These are phyloP conservation scores for Monosporascus sp. DNA, from an alignment of 2,329 filamentous ascomycete genomes.

Conservation along the genomic window DNA sequence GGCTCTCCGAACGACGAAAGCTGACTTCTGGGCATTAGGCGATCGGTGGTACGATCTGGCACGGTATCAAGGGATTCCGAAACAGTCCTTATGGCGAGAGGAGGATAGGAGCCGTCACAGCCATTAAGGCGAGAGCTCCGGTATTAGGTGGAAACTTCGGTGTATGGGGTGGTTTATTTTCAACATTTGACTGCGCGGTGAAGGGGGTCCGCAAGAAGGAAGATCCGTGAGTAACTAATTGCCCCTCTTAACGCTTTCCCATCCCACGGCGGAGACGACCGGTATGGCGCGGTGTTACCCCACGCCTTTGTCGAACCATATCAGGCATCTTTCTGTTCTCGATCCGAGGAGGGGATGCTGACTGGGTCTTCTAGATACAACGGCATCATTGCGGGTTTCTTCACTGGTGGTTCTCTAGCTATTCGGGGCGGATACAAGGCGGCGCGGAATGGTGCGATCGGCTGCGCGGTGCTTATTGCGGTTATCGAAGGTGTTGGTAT, in stretches of 20 bases:
- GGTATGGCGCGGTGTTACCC: too few species aligned
- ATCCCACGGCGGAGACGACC: too few species aligned
- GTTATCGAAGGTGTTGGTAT: constrained; percentile 98
- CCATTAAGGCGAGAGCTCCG: constrained; percentile 94
- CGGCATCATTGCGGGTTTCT: constrained; percentile 95
- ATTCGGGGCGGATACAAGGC: constrained; percentile 89
- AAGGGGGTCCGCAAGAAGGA: constrained; percentile 96
- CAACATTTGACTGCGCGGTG: constrained; percentile 91
- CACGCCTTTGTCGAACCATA: too few species aligned
- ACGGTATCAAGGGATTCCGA: constrained; percentile 69
- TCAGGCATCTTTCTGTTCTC: neutral
- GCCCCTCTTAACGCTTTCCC: neutral
- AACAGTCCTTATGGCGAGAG: constrained; percentile 90
- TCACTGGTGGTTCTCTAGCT: constrained; percentile 88
- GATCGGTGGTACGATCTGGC: constrained; percentile 28
- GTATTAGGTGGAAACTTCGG: constrained; percentile 97
- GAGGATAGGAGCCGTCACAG: constrained; percentile 90
- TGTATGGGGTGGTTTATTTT: constrained; percentile 95
- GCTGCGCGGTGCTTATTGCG: constrained; percentile 86
- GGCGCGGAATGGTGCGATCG: constrained; percentile 91
- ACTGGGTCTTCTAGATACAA: constrained; percentile 54
- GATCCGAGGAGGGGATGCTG: neutral
- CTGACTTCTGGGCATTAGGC: constrained; percentile 15
- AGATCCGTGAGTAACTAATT: constrained; percentile 52
- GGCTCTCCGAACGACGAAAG: neutral